These are phyloP conservation scores for Exserohilum turcica DNA, from an alignment of 2,329 filamentous ascomycete genomes.

Conservation along the genomic window DNA sequence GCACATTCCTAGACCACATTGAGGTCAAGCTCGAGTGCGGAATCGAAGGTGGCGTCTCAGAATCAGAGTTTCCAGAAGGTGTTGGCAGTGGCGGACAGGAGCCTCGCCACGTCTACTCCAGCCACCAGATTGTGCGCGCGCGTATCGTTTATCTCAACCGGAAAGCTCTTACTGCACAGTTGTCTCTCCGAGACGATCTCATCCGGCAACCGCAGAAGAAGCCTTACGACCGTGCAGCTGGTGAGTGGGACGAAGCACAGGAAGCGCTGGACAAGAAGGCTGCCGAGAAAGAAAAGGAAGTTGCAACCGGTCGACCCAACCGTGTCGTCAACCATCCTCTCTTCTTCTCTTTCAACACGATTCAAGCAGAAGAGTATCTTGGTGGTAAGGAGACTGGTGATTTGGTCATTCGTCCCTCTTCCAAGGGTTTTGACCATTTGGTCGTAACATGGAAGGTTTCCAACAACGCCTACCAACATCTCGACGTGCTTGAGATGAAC, in stretches of 20 bases:
- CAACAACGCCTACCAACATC: conserved; percentile 94
- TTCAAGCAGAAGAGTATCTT: conserved; percentile 91
- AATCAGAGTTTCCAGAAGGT: conserved; percentile 77
- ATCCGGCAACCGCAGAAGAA: conserved; percentile 64
- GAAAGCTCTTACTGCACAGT: conserved; percentile 79
- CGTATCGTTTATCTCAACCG: conserved; percentile 88
- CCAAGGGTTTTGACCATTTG: conserved; percentile 92
- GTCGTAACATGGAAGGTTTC: conserved; percentile 98
- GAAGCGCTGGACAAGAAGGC: conserved; percentile 80
- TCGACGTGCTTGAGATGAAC: conserved; percentile 94
- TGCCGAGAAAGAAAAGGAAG: conserved; percentile 82
- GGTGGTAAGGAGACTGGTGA: conserved; percentile 85
- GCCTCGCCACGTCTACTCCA: conserved; percentile 68
- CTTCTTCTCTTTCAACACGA: conserved; percentile 90
- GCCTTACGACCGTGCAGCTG: conserved; percentile 68
- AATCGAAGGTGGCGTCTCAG: conserved; percentile 84
- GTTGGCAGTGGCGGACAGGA: conserved; percentile 57
- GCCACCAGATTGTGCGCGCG: conserved; percentile 83
- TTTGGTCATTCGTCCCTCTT: conserved; percentile 92
- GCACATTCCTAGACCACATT: conserved; percentile 89
- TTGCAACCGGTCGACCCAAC: conserved; percentile 81
- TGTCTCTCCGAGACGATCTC: conserved; percentile 82
- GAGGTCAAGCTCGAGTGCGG: conserved; percentile 94
- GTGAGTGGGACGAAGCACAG: conserved; percentile 85
- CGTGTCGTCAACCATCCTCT: conserved; percentile 97